A percentile compares a stretch with the other conserved stretches of the same genome.
Conservation (phyloP, 805 yeast genomes). For the Suhomyces tanzawaensis region DNA sequence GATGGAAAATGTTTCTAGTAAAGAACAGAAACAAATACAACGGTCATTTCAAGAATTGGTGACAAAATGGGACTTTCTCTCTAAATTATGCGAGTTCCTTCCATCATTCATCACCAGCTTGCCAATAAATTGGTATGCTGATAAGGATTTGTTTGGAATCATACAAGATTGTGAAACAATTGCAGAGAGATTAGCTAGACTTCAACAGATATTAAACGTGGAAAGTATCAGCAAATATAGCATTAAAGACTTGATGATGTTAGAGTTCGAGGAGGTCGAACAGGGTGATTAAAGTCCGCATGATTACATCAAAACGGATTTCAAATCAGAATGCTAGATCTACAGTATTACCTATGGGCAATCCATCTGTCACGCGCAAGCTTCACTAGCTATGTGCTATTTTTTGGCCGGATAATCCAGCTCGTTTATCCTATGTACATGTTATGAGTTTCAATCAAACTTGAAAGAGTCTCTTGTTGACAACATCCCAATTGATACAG, state of each 20-base stretch:
- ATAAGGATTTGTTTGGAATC: conserved; percentile 23
- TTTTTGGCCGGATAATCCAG: neutral
- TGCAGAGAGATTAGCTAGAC: conserved; percentile 16
- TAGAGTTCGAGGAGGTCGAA: conserved; percentile 20
- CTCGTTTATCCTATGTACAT: neutral
- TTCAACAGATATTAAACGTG: conserved; percentile 16
- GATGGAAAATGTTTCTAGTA: conserved; percentile 2
- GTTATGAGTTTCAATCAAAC: conserved; percentile 8
- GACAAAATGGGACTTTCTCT: conserved; percentile 18
- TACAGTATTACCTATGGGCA: no score
- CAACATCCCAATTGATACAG: conserved; percentile 79
- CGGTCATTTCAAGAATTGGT: conserved; percentile 11
- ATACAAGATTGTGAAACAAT: conserved; percentile 28
- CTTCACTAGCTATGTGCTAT: neutral
- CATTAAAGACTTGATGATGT: conserved; percentile 19
- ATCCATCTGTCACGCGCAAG: no score
- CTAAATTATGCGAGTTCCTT: conserved; percentile 26
- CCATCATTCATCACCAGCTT: conserved; percentile 32
- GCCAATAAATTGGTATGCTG: conserved; percentile 38
- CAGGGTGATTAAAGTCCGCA: no score
- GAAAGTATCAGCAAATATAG: conserved; percentile 14
- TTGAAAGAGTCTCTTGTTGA: conserved; percentile 50
- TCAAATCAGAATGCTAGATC: no score
- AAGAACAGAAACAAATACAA: conserved; percentile 6
- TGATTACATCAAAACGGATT: no score